A percentile compares a stretch with the other conserved stretches of the same genome.
Conservation (phyloP, 345 rosid genomes). For the Toxicodendron radicans region DNA sequence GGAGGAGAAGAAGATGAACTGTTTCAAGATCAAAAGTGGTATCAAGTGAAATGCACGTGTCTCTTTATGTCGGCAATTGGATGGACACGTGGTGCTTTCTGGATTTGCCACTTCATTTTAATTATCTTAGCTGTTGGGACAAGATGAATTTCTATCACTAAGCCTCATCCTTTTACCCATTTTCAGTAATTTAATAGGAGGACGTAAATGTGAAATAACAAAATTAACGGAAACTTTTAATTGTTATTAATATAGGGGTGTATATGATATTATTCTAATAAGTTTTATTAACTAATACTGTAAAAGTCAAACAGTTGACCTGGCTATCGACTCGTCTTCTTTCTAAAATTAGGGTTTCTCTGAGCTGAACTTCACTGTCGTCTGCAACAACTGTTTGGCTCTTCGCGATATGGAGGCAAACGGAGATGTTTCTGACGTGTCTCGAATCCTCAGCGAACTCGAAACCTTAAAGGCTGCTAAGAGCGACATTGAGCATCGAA, state of each 20-base stretch:
- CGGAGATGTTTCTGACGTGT: constrained; percentile 22
- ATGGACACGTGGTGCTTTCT: not conserved
- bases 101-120: not conserved
- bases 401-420: constrained; percentile 36
- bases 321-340: not conserved
- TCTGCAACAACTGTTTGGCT: not conserved
- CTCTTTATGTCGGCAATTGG: not conserved
- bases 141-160: no score
- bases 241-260: no score
- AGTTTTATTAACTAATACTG: no score
- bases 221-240: no score
- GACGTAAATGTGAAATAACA: no score
- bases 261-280: not conserved
- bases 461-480: constrained; percentile 50
- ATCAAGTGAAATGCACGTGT: not conserved
- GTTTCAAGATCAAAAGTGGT: no score
- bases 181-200: no score
- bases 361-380: not conserved
- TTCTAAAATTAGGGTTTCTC: constrained; percentile 9
- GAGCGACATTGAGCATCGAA: constrained; percentile 57
- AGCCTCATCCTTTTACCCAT: no score
- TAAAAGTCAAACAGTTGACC: no score
- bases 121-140: not conserved
- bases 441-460: constrained; percentile 41
- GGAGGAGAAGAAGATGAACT: no score